Evolutionary conservation across 225 moss, liverwort and hornwort genomes (phyloP).

Genomic region (Lunularia cruciata): DNA sequence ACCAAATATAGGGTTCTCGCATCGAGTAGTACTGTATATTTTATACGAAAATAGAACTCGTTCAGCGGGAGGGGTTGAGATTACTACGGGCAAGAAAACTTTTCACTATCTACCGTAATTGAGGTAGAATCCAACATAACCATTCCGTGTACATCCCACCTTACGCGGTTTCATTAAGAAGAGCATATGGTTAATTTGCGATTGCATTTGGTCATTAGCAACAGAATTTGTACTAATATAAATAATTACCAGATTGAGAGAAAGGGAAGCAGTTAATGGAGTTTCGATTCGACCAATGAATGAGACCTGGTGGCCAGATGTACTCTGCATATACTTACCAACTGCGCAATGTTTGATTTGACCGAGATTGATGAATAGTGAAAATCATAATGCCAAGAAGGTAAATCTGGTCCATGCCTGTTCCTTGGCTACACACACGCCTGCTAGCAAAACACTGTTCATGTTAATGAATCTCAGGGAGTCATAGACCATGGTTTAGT

Average conservation of each 20-base stretch:
- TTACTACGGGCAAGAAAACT: too few relatives aligned
- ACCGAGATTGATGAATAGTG: constrained; percentile 18
- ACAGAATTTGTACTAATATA: too few relatives aligned
- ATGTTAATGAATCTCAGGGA: constrained; percentile 3
- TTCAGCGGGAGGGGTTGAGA: background rate
- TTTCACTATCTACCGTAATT: constrained; percentile 10
- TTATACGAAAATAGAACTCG: background rate
- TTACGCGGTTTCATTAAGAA: constrained; percentile 8
- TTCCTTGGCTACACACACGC: constrained; percentile 14
- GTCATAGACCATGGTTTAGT: constrained; percentile 13
- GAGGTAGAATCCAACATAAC: constrained; percentile 2
- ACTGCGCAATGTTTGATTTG: constrained; percentile 20
- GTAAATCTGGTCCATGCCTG: constrained; percentile 12
- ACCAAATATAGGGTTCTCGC: constrained; percentile 6
- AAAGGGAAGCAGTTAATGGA: background rate
- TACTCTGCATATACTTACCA: constrained; percentile 17
- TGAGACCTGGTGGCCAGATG: constrained; percentile 11
- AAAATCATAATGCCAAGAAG: constrained; percentile 25
- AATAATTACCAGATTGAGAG: constrained; percentile 8
- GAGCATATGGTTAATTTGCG: background rate
- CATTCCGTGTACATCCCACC: constrained; percentile 4
- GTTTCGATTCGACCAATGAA: too few relatives aligned
- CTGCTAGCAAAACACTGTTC: constrained; percentile 9
- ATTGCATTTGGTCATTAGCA: too few relatives aligned
- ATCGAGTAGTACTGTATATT: background rate